phyloP scores from a whole-genome alignment of 768 basidiomycete genomes.

The Hydnomerulius pinastri region DNA sequence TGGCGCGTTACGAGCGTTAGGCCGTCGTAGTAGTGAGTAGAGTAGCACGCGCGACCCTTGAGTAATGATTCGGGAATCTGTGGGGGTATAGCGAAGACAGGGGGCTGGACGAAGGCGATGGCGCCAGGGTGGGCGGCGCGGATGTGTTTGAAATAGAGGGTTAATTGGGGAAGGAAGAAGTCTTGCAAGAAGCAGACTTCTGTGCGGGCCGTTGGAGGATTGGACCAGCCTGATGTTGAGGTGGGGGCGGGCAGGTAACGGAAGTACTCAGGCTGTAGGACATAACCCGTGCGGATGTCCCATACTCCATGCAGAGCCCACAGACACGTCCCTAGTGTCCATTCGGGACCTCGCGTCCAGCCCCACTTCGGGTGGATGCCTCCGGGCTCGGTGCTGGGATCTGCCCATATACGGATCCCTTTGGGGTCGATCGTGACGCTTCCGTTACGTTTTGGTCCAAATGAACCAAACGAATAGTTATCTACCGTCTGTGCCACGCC shows the following conservation, averaged over 20 bases:
- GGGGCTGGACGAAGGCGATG: conserved; percentile 89
- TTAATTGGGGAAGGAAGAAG: conserved; percentile 78
- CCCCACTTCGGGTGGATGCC: conserved; percentile 74
- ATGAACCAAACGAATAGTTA: conserved; percentile 74
- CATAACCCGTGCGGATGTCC: conserved; percentile 69
- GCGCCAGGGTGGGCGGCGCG: conserved; percentile 73
- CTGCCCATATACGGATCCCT: conserved; percentile 77
- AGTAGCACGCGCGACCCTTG: conserved; percentile 69
- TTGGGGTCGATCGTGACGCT: conserved; percentile 83
- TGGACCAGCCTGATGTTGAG: background rate
- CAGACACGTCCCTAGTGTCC: conserved; percentile 76
- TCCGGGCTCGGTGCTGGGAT: conserved; percentile 48
- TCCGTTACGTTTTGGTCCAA: conserved; percentile 77
- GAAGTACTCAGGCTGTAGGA: conserved; percentile 82
- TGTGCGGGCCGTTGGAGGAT: conserved; percentile 13
- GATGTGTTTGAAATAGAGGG: conserved; percentile 56
- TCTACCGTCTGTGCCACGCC: conserved; percentile 82
- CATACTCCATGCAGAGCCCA: conserved; percentile 93
- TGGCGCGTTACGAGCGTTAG: conserved; percentile 90
- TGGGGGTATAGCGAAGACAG: conserved; percentile 86
- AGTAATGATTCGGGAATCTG: conserved; percentile 53
- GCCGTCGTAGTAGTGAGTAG: conserved; percentile 93
- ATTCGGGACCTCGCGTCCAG: conserved; percentile 74
- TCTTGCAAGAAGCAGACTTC: conserved; percentile 71
- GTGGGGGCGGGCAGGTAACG: conserved; percentile 37